Evolutionary conservation across 495 filamentous ascomycete species (phyloP), one percentile per base, ranked within the genome.

Genomic region (Saxophila tyrrhenica): DNA sequence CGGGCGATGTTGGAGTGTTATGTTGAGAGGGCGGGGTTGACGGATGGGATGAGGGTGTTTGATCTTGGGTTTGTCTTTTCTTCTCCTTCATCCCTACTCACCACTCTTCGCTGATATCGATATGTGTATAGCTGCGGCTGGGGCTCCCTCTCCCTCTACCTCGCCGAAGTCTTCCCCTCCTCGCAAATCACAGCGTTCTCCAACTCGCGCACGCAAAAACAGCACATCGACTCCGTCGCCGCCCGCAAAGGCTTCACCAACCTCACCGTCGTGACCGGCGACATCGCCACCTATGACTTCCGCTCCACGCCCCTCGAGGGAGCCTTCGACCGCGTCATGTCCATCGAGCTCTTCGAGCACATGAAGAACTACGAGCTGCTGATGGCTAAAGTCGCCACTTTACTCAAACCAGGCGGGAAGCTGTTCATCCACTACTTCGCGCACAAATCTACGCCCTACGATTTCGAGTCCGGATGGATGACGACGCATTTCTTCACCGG

Each of bases 391-490:
- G 61, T 83, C 42, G 50, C 72, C 10, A 67, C 73, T 29, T 70
- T 78, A 10, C 63, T 84, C 51, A 78, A 74, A 59, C 73, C 77
- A 3, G 70, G 69, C 7, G 82, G 82, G 9, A 81, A 82, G 68
- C 63, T 83, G 20, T 83, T 84, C 61, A 78, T 82, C 42, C 82
- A 85, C 59, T 72, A 80, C 45, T 84, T 85, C 65, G 67, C 64
- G 38, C 82, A 85, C 56, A 73, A 68, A 47, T 70, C 72, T 16
- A 78, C 76, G 20, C 78, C 82, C 0, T 84, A 85, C 63, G 78
- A 84, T 58, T 84, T 77, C 59, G 78, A 82, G 49, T 73, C 75
- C 17, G 82, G 82, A n/a, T 85, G 82, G 82, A 85, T 85, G 82
- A 83, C 76, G 43, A 71, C 69, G 50, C 68, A 82, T 60, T 85